phyloP scores from a whole-genome alignment of 2,329 filamentous ascomycete species.

The Massarina eburnea region DNA sequence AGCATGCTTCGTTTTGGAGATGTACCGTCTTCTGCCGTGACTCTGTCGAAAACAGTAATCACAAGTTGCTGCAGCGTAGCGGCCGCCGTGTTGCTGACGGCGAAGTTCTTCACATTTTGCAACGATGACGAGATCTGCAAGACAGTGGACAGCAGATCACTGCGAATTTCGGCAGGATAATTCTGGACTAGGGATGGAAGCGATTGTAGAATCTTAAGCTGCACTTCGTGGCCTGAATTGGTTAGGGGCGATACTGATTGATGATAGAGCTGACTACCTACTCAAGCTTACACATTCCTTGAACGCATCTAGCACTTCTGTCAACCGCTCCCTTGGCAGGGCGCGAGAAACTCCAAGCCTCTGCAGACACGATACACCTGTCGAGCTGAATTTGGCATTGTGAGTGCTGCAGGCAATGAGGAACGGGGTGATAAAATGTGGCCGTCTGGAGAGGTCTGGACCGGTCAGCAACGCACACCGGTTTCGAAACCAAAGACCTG shows the following conservation, averaged over 20 bases:
- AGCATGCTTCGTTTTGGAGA: too few relatives aligned
- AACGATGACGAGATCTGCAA: constrained; percentile 90
- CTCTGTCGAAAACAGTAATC: constrained; percentile 90
- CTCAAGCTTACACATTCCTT: constrained; percentile 75
- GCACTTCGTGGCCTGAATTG: constrained; percentile 72
- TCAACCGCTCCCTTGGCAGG: constrained; percentile 75
- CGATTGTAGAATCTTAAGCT: constrained; percentile 93
- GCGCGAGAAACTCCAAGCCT: constrained; percentile 81
- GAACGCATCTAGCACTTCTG: constrained; percentile 84
- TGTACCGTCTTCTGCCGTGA: constrained; percentile 75
- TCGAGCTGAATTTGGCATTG: constrained; percentile 86
- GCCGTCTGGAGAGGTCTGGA: constrained; percentile 77
- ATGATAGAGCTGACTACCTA: constrained; percentile 45
- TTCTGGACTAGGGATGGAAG: constrained; percentile 88
- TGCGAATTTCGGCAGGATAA: constrained; percentile 78
- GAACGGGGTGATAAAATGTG: constrained; percentile 89
- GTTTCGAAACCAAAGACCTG: constrained; percentile 38
- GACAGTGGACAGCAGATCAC: constrained; percentile 76
- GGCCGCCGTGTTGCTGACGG: constrained; percentile 92
- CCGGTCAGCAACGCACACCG: constrained; percentile 25
- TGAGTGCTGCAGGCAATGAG: constrained; percentile 88
- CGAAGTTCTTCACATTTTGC: constrained; percentile 87
- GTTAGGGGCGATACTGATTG: constrained; percentile 13
- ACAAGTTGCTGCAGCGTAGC: constrained; percentile 96
- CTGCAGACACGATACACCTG: constrained; percentile 86